Percentiles rank a stretch among this genome's conserved stretches.
Evolutionary conservation across 495 filamentous ascomycete genomes (phyloP).

Genomic region (Penicillium ochrochloron): DNA sequence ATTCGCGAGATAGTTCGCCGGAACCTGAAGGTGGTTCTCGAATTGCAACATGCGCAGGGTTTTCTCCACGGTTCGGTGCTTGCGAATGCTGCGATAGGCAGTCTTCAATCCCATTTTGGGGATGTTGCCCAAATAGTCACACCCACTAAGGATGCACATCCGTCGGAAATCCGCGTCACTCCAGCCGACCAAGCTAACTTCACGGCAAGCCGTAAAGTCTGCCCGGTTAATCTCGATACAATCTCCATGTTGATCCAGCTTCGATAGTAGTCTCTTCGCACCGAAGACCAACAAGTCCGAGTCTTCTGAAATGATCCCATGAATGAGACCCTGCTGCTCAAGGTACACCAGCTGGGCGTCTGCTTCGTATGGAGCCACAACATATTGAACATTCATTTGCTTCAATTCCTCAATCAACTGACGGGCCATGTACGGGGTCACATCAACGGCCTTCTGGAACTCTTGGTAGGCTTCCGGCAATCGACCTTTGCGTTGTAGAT

Average conservation of each 20-base stretch:
- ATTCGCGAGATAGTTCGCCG: constrained; percentile 72
- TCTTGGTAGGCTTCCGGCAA: constrained; percentile 80
- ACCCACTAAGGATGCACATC: constrained; percentile 98
- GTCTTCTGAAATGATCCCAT: constrained; percentile 93
- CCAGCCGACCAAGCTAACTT: constrained; percentile 90
- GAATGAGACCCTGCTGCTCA: constrained; percentile 79
- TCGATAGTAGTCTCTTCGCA: constrained; percentile 85
- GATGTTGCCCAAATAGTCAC: constrained; percentile 89
- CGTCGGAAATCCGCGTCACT: constrained; percentile 85
- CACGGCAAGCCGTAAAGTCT: constrained; percentile 85
- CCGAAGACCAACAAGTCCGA: constrained; percentile 97
- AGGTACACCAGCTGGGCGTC: constrained; percentile 95
- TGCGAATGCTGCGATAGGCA: constrained; percentile 85
- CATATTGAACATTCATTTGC: constrained; percentile 74
- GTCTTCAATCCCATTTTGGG: constrained; percentile 89
- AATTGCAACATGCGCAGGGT: constrained; percentile 83
- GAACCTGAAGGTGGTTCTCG: constrained; percentile 81
- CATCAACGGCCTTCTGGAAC: constrained; percentile 93
- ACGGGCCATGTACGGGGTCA: constrained; percentile 94
- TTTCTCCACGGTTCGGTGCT: constrained; percentile 83
- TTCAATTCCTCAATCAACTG: constrained; percentile 92
- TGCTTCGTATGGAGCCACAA: constrained; percentile 97
- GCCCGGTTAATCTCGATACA: constrained; percentile 88
- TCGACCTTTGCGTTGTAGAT: constrained; percentile 79
- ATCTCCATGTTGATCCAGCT: constrained; percentile 91